A percentile compares a stretch with the other conserved stretches of the same genome.
phyloP scores from a whole-genome alignment of 208 protist species.

The Porcisia hertigi region DNA sequence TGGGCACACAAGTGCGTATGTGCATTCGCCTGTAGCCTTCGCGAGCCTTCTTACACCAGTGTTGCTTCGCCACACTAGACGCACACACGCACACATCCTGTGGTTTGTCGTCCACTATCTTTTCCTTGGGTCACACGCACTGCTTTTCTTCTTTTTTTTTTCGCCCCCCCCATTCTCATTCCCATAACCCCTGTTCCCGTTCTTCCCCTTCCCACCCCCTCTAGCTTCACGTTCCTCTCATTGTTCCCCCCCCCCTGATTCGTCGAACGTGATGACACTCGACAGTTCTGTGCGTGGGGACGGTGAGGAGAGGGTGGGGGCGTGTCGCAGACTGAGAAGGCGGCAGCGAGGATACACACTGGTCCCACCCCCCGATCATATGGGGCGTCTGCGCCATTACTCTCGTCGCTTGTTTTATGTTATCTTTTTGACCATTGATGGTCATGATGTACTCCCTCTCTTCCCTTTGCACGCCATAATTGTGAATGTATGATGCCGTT shows the following conservation, averaged over 20 bases:
- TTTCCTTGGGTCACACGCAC: no score
- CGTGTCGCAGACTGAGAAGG: background rate
- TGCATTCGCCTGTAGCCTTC: background rate
- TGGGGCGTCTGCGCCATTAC: background rate
- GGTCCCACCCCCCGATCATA: background rate
- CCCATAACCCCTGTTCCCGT: no score
- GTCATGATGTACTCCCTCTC: slow-evolving; percentile 1
- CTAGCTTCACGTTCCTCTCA: background rate
- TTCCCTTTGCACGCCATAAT: background rate
- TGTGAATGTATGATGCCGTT: background rate
- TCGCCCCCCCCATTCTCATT: background rate
- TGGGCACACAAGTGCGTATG: background rate
- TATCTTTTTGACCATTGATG: background rate
- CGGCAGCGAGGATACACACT: background rate
- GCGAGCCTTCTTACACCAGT: background rate
- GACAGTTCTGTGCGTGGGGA: background rate
- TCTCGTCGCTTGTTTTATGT: background rate
- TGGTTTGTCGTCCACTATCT: background rate
- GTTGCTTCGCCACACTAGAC: background rate
- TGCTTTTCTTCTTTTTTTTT: background rate
- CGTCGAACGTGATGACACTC: background rate
- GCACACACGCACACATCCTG: background rate
- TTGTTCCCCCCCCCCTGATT: background rate
- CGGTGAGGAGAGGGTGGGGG: no score
- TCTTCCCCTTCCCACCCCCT: no score